Evolutionary conservation across 768 basidiomycete genomes (phyloP), one percentile per base, ranked within the genome.

Genomic region (Lyophyllum shimeji): DNA sequence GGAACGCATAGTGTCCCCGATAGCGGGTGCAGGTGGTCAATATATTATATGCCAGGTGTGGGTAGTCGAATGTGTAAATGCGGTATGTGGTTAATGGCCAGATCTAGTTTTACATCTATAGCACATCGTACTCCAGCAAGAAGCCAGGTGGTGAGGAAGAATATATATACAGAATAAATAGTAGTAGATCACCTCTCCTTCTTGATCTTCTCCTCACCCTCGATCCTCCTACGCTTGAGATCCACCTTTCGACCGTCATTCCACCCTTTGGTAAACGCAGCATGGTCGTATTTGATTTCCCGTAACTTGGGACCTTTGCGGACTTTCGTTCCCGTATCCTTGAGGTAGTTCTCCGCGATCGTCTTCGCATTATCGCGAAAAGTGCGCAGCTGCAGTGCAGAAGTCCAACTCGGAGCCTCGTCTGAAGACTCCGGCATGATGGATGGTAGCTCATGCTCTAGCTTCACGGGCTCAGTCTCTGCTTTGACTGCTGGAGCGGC

Each of bases 1-100:
- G 79, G 12, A 18, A 29, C 24, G n/a, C 46, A 8, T 17, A 49
- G 27, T 21, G 39, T 24, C n/a, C 52, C 12, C 12, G 13, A 51
- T 40, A 12, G n/a, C 37, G 43, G 11, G 11, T 17, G 7, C 15
- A 37, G 6, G 15, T 12, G 3, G 34, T 6, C 12, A 12, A 6
- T 33, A 33, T 12, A 12, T 33, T 33, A 33, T 33, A 33, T 33
- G 31, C 12, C 7, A 37, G 34, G 34, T 37, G 8, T 37, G 9
- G 29, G 34, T 37, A 37, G 3, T 8, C 3, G 34, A 37, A 37
- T 37, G 34, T 37, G 7, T 13, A 17, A 13, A 17, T 3, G 34
- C 15, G 7, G 15, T 37, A n/a, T n/a, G n/a, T n/a, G 12, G 34
- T 37, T 12, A 2, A 37, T 37, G 34, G 7, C 6, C 34, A 37